phyloP scores from a whole-genome alignment of 352 stramenopile species.

The Globisporangium nodosum region DNA sequence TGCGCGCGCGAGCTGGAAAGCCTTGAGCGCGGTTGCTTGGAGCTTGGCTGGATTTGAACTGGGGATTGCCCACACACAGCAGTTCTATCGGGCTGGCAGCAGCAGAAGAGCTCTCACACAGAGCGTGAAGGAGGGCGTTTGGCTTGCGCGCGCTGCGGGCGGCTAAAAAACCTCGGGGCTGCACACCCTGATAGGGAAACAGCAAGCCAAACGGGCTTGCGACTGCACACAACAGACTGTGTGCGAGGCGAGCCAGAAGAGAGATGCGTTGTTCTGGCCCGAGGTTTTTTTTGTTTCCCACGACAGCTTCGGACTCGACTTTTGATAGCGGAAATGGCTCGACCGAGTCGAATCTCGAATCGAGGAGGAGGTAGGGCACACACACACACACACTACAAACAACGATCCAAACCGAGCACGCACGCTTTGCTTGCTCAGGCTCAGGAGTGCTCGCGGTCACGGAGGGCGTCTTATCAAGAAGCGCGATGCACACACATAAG shows the following conservation, averaged over 20 bases:
- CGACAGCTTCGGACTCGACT: not conserved
- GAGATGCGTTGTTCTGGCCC: slow-evolving; percentile 1
- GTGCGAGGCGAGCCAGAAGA: slow-evolving; percentile 1
- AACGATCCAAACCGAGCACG: no score
- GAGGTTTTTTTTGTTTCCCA: not conserved
- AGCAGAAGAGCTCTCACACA: not conserved
- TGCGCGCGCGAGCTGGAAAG: slow-evolving; percentile 4
- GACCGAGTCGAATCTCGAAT: not conserved
- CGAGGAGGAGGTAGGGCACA: no score
- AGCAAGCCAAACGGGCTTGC: not conserved
- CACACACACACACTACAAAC: no score
- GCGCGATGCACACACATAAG: no score
- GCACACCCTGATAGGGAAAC: slow-evolving; percentile 10
- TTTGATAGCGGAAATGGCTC: not conserved
- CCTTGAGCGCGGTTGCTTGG: slow-evolving; percentile 10
- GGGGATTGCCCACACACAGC: slow-evolving; percentile 23
- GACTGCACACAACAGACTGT: not conserved
- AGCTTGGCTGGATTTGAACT: slow-evolving; percentile 59
- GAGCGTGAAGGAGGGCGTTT: not conserved
- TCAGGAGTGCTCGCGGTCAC: no score
- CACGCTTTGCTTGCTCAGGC: no score
- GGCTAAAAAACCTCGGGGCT: slow-evolving; percentile 17
- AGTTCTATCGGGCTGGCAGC: slow-evolving; percentile 9
- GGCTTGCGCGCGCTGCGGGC: not conserved
- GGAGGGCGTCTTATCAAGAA: no score